A percentile compares a stretch with the other conserved stretches of the same genome.
phyloP scores from a whole-genome alignment of 2,329 filamentous ascomycete species.

The Venturia aucupariae region DNA sequence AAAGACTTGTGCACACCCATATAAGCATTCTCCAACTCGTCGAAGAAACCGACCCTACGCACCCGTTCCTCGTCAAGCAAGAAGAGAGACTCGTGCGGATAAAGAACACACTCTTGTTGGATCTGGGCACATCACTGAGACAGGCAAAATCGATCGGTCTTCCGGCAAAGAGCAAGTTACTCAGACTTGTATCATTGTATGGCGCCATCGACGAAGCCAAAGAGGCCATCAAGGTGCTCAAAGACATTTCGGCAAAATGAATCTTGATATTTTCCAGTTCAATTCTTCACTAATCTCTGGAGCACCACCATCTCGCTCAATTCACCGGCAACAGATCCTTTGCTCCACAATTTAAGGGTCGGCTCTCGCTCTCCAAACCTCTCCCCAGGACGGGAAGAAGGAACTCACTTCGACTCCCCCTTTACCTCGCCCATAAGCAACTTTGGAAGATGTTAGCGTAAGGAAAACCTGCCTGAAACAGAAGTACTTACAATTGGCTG shows the following conservation, averaged over 20 bases:
- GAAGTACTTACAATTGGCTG: background rate
- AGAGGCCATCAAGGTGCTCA: conserved; percentile 51
- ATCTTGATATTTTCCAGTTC: background rate
- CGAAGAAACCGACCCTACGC: conserved; percentile 42
- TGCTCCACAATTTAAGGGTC: background rate
- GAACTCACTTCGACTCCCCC: conserved; percentile 23
- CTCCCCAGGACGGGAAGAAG: conserved; percentile 17
- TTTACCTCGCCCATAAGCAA: conserved; percentile 12
- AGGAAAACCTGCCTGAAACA: background rate
- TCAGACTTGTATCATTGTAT: conserved; percentile 52
- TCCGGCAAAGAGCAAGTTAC: conserved; percentile 32
- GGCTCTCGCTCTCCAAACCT: background rate
- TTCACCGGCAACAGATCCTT: conserved; percentile 6
- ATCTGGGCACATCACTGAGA: conserved; percentile 54
- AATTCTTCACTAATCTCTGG: background rate
- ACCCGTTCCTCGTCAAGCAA: conserved; percentile 56
- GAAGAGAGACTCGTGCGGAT: conserved; percentile 47
- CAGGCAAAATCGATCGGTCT: conserved; percentile 39
- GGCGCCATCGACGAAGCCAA: conserved; percentile 50
- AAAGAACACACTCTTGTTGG: conserved; percentile 53
- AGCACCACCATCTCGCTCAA: background rate
- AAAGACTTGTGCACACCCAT: conserved; percentile 50
- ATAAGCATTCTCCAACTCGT: conserved; percentile 45
- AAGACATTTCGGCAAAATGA: conserved; percentile 29
- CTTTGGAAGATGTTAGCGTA: background rate